These are phyloP conservation scores for Pisolithus tinctorius DNA, from an alignment of 768 basidiomycete species.

Conservation along the genomic window DNA sequence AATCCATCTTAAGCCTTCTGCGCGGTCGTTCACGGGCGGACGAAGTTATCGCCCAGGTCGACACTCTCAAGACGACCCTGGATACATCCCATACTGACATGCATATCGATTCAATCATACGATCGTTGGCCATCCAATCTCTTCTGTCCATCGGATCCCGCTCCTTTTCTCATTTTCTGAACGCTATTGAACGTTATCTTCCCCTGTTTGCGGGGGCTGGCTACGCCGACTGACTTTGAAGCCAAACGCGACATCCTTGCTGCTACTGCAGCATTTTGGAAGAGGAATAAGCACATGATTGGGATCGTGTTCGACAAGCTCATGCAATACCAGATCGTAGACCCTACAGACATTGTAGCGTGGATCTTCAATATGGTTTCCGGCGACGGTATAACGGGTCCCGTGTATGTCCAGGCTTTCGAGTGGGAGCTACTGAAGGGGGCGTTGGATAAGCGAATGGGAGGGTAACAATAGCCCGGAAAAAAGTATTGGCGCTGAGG, in stretches of 20 bases:
- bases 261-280: slow-evolving; percentile 76
- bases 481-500: slow-evolving; percentile 65
- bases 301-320: slow-evolving; percentile 94
- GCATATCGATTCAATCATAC: slow-evolving; percentile 62
- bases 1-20: slow-evolving; percentile 70
- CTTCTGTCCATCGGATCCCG: slow-evolving; percentile 88
- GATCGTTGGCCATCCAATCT: slow-evolving; percentile 81
- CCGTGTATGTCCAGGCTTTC: slow-evolving; percentile 43
- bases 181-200: slow-evolving; percentile 93
- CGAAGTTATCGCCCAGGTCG: slow-evolving; percentile 71
- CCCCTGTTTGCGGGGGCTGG: slow-evolving; percentile 62
- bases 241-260: slow-evolving; percentile 67
- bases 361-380: slow-evolving; percentile 70
- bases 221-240: slow-evolving; percentile 42
- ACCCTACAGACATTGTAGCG: slow-evolving; percentile 82
- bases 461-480: slow-evolving; percentile 69
- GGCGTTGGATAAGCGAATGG: slow-evolving; percentile 86
- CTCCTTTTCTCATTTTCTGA: slow-evolving; percentile 96
- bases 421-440: slow-evolving; percentile 85
- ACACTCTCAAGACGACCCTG: slow-evolving; percentile 59
- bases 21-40: slow-evolving; percentile 76
- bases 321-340: slow-evolving; percentile 97
- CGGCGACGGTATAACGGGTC: slow-evolving; percentile 24
- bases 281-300: slow-evolving; percentile 77
- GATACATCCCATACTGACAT: slow-evolving; percentile 50